phyloP scores from a whole-genome alignment of 148 eudicot species.

The Fagopyrum esculentum region DNA sequence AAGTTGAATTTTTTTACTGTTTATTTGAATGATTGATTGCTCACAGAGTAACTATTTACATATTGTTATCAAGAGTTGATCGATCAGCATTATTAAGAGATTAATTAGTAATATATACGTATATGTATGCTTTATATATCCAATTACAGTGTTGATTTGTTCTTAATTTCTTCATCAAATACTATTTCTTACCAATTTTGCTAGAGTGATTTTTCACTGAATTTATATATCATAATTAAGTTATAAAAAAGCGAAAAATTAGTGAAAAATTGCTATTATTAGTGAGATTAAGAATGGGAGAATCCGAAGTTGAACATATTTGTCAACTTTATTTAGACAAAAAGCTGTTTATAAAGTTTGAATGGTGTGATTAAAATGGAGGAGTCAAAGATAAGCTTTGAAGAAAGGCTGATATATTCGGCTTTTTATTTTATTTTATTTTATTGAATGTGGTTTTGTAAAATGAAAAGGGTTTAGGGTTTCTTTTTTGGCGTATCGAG shows the following conservation, averaged over 20 bases:
- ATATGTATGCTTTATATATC: too few relatives aligned
- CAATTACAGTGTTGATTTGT: too few relatives aligned
- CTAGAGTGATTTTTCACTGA: too few relatives aligned
- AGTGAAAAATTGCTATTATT: background rate
- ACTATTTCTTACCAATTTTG: background rate
- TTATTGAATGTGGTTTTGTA: background rate
- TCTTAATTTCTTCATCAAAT: too few relatives aligned
- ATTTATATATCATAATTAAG: background rate
- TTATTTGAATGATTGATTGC: too few relatives aligned
- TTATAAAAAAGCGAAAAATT: background rate
- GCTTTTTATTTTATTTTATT: background rate
- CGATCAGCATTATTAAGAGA: too few relatives aligned
- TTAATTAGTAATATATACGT: too few relatives aligned
- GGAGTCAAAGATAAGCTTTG: constrained; percentile 6
- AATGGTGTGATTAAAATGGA: background rate
- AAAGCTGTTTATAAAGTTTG: background rate
- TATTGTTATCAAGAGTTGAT: too few relatives aligned
- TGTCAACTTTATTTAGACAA: constrained; percentile 1
- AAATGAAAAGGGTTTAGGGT: constrained; percentile 2
- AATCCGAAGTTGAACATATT: background rate
- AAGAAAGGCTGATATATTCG: background rate
- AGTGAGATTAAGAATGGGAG: background rate
- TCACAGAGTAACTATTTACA: too few relatives aligned
- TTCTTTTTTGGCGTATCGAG: constrained; percentile 7
- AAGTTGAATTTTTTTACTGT: background rate